Conservation (phyloP, 2,329 filamentous ascomycete species). For the Nothopassalora personata region DNA sequence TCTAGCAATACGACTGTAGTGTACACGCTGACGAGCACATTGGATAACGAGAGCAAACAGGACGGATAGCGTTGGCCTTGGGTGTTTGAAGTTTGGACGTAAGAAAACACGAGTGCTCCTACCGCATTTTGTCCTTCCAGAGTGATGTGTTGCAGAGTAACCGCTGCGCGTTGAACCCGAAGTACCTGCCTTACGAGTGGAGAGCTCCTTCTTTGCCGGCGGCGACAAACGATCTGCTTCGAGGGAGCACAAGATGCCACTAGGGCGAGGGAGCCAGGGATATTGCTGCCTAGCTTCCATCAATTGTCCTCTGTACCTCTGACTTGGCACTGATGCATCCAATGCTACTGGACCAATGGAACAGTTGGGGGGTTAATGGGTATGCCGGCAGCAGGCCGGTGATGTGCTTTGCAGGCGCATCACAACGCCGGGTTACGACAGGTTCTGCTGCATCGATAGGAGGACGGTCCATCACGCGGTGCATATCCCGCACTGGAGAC, state of each 20-base stretch:
- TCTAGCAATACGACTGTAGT: background rate
- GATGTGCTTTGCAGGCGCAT: background rate
- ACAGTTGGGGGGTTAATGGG: background rate
- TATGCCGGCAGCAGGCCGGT: background rate
- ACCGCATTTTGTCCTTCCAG: background rate
- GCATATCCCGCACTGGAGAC: conserved; percentile 1
- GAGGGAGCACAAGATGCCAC: background rate
- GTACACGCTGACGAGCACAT: background rate
- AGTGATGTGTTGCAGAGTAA: background rate
- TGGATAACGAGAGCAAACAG: background rate
- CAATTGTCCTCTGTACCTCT: background rate
- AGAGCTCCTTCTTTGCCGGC: background rate
- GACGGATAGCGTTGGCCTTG: background rate
- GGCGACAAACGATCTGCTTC: conserved; percentile 1
- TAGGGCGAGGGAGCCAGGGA: background rate
- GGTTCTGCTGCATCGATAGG: background rate
- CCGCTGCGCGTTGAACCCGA: background rate
- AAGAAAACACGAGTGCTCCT: background rate
- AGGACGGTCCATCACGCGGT: background rate
- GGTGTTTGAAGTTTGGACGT: background rate
- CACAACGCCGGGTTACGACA: background rate
- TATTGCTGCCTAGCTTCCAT: background rate
- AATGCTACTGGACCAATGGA: background rate
- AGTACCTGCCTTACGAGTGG: background rate
- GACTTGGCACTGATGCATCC: background rate